Percentiles rank a stretch among this genome's conserved stretches.
Conservation (phyloP, 306 rosid genomes). For the Potentilla sterilis region DNA sequence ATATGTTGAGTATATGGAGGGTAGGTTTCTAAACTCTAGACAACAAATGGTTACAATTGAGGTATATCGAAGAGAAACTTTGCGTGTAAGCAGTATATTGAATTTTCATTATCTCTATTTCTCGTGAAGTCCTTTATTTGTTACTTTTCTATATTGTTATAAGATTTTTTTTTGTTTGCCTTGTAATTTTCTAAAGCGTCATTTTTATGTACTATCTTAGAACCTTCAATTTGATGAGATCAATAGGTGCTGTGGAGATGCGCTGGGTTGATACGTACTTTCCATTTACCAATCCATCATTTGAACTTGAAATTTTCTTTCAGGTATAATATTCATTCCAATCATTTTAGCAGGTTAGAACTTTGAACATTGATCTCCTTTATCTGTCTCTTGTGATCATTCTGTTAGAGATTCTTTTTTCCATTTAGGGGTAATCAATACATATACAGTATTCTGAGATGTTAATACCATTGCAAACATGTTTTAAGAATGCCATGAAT, state of each 20-base stretch:
- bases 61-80: too few relatives aligned
- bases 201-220: not conserved
- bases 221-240: not conserved
- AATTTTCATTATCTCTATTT: too few relatives aligned
- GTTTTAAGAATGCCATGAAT: not conserved
- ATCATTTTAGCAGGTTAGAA: too few relatives aligned
- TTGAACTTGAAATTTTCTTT: slow-evolving; percentile 91
- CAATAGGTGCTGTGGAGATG: slow-evolving; percentile 83
- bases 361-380: not conserved
- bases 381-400: not conserved
- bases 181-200: slow-evolving; percentile 13
- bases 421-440: too few relatives aligned
- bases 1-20: too few relatives aligned
- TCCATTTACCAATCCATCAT: slow-evolving; percentile 92
- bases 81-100: too few relatives aligned
- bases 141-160: not conserved
- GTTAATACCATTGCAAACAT: not conserved
- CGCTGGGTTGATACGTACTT: slow-evolving; percentile 97
- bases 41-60: too few relatives aligned
- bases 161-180: not conserved
- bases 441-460: not conserved
- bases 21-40: too few relatives aligned
- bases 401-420: not conserved
- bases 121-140: too few relatives aligned
- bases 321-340: slow-evolving; percentile 46